These are phyloP conservation scores for Sporothrix curviconia DNA, from an alignment of 2,329 filamentous ascomycete genomes.

Conservation along the genomic window DNA sequence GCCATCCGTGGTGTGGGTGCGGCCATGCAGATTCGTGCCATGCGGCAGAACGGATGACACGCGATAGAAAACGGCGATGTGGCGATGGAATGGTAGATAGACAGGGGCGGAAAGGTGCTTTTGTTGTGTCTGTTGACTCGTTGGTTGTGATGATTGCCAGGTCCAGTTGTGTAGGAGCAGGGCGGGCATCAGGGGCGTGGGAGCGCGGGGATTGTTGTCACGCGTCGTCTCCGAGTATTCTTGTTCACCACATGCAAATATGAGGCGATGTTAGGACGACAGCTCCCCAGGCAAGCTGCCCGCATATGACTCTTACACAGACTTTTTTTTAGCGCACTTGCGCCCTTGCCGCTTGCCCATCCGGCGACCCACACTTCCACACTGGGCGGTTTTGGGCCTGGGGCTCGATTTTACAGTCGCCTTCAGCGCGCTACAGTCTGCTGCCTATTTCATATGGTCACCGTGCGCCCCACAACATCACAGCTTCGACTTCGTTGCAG, in stretches of 20 bases:
- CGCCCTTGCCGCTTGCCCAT: neutral
- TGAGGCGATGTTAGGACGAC: slow-evolving; percentile 1
- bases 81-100: neutral
- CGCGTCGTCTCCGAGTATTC: neutral
- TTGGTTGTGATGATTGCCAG: neutral
- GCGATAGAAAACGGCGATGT: neutral
- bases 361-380: neutral
- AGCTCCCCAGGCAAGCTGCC: slow-evolving; percentile 4
- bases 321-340: slow-evolving; percentile 5
- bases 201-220: neutral
- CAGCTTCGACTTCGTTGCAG: too few relatives aligned
- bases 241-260: neutral
- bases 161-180: neutral
- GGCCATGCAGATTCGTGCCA: slow-evolving; percentile 14
- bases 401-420: too few relatives aligned
- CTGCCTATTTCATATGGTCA: too few relatives aligned
- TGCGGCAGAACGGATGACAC: neutral
- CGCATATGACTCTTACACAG: neutral
- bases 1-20: slow-evolving; percentile 12
- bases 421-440: too few relatives aligned
- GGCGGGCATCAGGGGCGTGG: too few relatives aligned
- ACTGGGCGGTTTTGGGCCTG: too few relatives aligned
- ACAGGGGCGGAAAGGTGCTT: neutral
- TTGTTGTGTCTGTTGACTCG: neutral
- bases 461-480: too few relatives aligned